phyloP scores from a whole-genome alignment of 257 asterid species.

The Nicotiana tomentosiformis region DNA sequence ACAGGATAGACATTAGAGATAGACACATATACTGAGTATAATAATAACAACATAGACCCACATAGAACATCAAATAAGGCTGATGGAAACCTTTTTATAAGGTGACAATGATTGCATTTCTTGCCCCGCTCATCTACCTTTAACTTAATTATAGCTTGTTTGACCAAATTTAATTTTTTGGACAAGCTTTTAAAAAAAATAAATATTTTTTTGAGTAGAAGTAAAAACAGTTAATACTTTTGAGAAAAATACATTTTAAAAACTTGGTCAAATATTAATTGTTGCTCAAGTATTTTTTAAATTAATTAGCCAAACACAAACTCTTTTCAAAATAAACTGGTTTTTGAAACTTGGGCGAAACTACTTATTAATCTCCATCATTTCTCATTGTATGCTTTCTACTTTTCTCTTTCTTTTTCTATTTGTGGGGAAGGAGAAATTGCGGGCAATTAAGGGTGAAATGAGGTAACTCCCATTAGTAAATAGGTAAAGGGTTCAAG shows the following conservation, averaged over 20 bases:
- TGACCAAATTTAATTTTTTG: too few species aligned
- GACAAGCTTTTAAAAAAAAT: too few species aligned
- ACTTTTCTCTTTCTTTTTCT: background rate
- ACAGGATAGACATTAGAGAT: conserved; percentile 7
- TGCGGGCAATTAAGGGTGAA: background rate
- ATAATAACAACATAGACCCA: background rate
- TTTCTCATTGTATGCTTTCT: background rate
- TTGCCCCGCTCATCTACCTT: background rate
- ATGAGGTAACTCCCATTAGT: too few species aligned
- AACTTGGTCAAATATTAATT: too few species aligned
- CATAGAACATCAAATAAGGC: background rate
- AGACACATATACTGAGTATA: background rate
- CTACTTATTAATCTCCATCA: background rate
- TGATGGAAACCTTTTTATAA: conserved; percentile 3
- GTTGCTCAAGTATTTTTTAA: accelerated
- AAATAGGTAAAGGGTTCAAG: too few species aligned
- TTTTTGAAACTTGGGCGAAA: too few species aligned
- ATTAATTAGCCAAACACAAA: too few species aligned
- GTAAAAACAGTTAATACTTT: too few species aligned
- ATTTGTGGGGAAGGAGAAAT: background rate
- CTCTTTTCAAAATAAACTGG: too few species aligned
- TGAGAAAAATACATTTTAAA: too few species aligned
- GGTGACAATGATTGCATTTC: background rate
- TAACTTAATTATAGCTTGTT: background rate
- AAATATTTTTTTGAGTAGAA: too few species aligned